Conservation (phyloP, 2,329 filamentous ascomycete species). For the Penicillium sp. region DNA sequence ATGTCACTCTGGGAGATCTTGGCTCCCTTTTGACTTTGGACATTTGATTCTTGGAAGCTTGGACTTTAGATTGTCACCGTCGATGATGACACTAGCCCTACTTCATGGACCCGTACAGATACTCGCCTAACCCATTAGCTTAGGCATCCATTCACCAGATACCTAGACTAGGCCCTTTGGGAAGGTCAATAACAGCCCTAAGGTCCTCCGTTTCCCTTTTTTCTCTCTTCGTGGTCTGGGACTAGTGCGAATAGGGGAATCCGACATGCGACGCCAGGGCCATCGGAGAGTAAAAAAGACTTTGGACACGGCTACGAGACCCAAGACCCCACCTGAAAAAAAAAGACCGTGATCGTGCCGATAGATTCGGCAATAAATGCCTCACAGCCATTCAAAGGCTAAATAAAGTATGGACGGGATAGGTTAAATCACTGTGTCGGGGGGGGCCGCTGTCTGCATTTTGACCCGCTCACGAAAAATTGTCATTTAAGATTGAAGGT, state of each 20-base stretch:
- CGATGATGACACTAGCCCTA: neutral
- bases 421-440: neutral
- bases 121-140: neutral
- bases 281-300: neutral
- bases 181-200: neutral
- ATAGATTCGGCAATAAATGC: slow-evolving; percentile 12
- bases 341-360: slow-evolving; percentile 1
- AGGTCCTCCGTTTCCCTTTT: neutral
- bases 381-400: slow-evolving; percentile 4
- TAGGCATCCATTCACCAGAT: neutral
- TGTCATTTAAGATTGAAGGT: slow-evolving; percentile 4
- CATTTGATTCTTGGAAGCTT: too few relatives aligned
- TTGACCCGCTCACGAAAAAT: slow-evolving; percentile 14
- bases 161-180: neutral
- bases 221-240: neutral
- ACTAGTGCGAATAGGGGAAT: neutral
- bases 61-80: neutral
- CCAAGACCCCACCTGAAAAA: neutral
- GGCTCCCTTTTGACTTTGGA: neutral
- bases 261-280: neutral
- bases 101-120: neutral
- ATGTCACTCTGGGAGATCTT: neutral
- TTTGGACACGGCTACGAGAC: neutral
- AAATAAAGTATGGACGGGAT: neutral
- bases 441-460: neutral